Conservation (phyloP, 129 eudicot genomes). For the Helianthus annuus region HanXRQr2.0-SUNRISE NC_035435.2:43199588-43200087, state of each 20-base stretch:
- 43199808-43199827: background rate
- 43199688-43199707: too few relatives aligned
- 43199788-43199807: background rate
- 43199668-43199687: too few relatives aligned
- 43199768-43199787: background rate
- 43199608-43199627: conserved; percentile 43
- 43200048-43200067: too few relatives aligned
- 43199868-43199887: too few relatives aligned
- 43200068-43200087: too few relatives aligned
- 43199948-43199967: background rate
- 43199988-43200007: background rate
- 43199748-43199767: too few relatives aligned
- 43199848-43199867: too few relatives aligned
- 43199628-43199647: background rate
- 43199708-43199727: too few relatives aligned
- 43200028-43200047: too few relatives aligned
- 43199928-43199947: background rate
- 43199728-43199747: too few relatives aligned
- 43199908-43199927: background rate
- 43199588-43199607: conserved; percentile 82
- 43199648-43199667: background rate
- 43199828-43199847: background rate
- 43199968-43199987: background rate
- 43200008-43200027: too few relatives aligned
- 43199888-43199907: background rate